Conservation (phyloP, 805 yeast genomes). For the Lachancea waltii region DNA sequence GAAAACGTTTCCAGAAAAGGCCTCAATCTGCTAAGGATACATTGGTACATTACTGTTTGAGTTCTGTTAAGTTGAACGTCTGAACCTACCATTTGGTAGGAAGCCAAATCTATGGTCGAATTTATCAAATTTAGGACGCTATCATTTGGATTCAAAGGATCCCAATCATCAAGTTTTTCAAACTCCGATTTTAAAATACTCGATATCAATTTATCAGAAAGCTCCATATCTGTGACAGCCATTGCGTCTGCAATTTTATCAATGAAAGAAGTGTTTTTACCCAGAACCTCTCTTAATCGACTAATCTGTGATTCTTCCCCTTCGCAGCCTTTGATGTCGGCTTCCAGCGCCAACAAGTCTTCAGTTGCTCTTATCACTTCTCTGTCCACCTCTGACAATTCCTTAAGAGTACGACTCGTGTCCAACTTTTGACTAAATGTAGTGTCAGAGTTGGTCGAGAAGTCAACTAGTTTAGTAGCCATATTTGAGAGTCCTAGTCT, state of each 20-base stretch:
- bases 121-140: constrained; percentile 5
- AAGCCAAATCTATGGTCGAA: constrained; percentile 11
- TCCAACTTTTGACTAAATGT: no score
- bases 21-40: constrained; percentile 10
- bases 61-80: constrained; percentile 17
- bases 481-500: no score
- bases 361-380: no score
- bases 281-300: background rate
- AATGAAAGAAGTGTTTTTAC: background rate
- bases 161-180: constrained; percentile 4
- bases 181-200: constrained; percentile 11
- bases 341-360: background rate
- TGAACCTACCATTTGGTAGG: constrained; percentile 18
- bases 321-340: background rate
- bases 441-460: no score
- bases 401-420: no score
- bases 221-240: constrained; percentile 14
- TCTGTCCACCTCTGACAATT: no score
- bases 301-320: background rate
- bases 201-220: constrained; percentile 17
- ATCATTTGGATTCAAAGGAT: constrained; percentile 8
- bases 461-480: no score
- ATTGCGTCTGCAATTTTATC: constrained; percentile 11
- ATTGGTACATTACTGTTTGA: constrained; percentile 20
- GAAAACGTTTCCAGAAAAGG: constrained; percentile 13